Evolutionary conservation across 768 basidiomycete genomes (phyloP), one percentile per base, ranked within the genome.

Genomic region (Russula abietina): DNA sequence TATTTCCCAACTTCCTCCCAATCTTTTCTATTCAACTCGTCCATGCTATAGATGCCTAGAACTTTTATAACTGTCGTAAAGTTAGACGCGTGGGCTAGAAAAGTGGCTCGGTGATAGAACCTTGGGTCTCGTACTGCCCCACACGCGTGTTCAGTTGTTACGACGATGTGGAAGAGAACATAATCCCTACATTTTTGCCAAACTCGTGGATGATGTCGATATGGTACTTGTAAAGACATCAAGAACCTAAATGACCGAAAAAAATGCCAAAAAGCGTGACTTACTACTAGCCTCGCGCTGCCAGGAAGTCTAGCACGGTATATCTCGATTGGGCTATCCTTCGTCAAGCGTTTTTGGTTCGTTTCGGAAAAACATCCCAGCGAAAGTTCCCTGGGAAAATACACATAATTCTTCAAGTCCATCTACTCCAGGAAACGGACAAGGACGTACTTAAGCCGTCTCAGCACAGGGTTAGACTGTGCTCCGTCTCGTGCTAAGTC

Each of bases 231-330:
- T 7, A 17, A 45, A 46, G 24, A 6, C 24, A 30, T 54, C 48
- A 67, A n/a, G 51, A 43, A 17, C 22, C 1, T 41, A 17, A 36
- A 26, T 19, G 24, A 17, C 30, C n/a, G n/a, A n/a, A n/a, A n/a
- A 16, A 30, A 4, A 5, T 17, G 9, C 11, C 4, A n/a, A 36
- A 19, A 32, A 1, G 11, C n/a, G 6, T n/a, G 24, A 49, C 66
- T 43, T 36, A 67, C 66, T 2, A 67, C 64, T 1, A 67, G 43
- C 26, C 66, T 59, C 17, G 22, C 14, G 9, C 50, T 60, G 6
- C 66, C 66, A 0, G 66, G 66, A 9, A 67, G 59, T 59, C 64
- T 53, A 14, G 64, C 66, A 16, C 55, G 43, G 12, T 55, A 67
- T 16, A 67, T 65, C 6, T 65, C 64, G 9, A 67, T 32, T 0